A percentile compares a stretch with the other conserved stretches of the same genome.
Conservation (phyloP, 208 protist species). For the Leishmania major region DNA sequence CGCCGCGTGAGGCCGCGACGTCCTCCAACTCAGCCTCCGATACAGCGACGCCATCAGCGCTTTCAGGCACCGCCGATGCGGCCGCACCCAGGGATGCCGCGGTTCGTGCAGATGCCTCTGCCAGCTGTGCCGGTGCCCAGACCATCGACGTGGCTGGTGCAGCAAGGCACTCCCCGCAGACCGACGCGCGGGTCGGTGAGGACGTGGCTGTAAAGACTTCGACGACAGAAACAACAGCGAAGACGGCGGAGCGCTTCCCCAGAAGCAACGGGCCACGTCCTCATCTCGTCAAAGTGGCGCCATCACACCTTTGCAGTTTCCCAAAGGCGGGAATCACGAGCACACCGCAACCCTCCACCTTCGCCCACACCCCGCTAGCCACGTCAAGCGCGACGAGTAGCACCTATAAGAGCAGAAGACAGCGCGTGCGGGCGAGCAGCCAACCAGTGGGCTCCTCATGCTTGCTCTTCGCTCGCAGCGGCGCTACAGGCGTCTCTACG, state of each 20-base stretch:
- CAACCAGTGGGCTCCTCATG: neutral
- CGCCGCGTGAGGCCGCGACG: neutral
- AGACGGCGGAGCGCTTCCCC: neutral
- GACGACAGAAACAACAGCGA: neutral
- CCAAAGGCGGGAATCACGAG: neutral
- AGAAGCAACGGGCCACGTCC: neutral
- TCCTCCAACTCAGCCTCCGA: neutral
- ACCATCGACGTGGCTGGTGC: neutral
- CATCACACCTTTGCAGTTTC: neutral
- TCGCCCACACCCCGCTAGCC: neutral
- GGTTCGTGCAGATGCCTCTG: neutral
- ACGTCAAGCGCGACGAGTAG: neutral
- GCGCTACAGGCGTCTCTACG: neutral
- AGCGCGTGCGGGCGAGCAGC: neutral
- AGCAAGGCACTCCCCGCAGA: too few relatives aligned
- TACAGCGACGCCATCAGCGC: neutral
- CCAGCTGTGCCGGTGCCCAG: neutral
- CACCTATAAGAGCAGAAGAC: neutral
- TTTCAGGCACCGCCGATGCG: neutral
- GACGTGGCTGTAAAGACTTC: too few relatives aligned
- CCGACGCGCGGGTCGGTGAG: too few relatives aligned
- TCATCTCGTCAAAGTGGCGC: neutral
- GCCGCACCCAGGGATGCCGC: neutral
- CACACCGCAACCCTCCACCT: neutral
- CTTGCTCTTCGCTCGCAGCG: neutral